A percentile compares a stretch with the other conserved stretches of the same genome.
phyloP scores from a whole-genome alignment of 2,329 filamentous ascomycete genomes.

The Hymenoscyphus infarciens region DNA sequence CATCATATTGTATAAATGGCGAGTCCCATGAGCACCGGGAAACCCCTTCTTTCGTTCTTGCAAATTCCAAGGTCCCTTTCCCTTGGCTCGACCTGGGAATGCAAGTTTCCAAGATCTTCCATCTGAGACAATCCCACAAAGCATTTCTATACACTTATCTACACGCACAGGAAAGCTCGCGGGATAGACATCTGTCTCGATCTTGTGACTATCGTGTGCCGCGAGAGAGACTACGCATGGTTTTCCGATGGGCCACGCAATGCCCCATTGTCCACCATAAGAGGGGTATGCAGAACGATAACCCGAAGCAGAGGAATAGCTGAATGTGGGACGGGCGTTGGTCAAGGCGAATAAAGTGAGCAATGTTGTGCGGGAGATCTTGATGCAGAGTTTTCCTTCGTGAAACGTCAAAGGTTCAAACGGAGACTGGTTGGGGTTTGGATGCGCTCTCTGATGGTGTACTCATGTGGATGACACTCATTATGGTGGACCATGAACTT shows the following conservation, averaged over 20 bases:
- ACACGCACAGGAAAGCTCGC: constrained; percentile 19
- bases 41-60: constrained; percentile 29
- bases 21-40: constrained; percentile 32
- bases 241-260: constrained; percentile 36
- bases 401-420: constrained; percentile 3
- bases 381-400: constrained; percentile 4
- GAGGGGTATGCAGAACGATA: constrained; percentile 35
- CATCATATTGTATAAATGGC: constrained; percentile 36
- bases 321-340: constrained; percentile 33
- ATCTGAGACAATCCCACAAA: constrained; percentile 23
- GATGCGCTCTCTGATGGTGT: neutral
- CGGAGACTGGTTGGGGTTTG: neutral
- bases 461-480: neutral
- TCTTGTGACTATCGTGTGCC: constrained; percentile 22
- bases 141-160: constrained; percentile 28
- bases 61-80: constrained; percentile 16
- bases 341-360: constrained; percentile 19
- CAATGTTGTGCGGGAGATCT: constrained; percentile 6
- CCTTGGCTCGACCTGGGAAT: constrained; percentile 24
- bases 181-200: constrained; percentile 25
- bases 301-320: constrained; percentile 34
- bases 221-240: constrained; percentile 13
- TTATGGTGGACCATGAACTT: neutral
- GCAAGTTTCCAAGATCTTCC: constrained; percentile 20
- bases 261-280: constrained; percentile 36